Evolutionary conservation across 2,329 filamentous ascomycete genomes (phyloP).

Genomic region (Alternaria sp.): DNA sequence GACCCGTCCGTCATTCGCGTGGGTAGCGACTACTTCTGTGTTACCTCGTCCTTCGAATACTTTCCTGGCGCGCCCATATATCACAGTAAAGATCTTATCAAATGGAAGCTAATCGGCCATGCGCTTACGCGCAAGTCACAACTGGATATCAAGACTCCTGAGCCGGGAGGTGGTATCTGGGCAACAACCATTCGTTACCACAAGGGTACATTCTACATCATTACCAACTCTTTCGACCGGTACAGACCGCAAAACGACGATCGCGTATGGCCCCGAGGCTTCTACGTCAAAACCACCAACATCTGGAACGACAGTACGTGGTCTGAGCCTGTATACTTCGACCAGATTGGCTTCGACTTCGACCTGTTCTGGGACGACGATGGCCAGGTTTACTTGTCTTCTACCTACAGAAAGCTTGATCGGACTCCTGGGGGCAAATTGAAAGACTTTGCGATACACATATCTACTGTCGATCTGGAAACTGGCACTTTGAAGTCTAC

Average conservation of each 20-base stretch:
- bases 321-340: slow-evolving; percentile 34
- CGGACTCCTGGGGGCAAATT: slow-evolving; percentile 21
- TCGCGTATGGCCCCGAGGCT: slow-evolving; percentile 55
- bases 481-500: slow-evolving; percentile 31
- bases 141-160: slow-evolving; percentile 39
- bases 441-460: slow-evolving; percentile 39
- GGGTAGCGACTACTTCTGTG: slow-evolving; percentile 52
- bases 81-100: slow-evolving; percentile 57
- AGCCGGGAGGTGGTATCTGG: slow-evolving; percentile 31
- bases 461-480: slow-evolving; percentile 39
- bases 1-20: slow-evolving; percentile 58
- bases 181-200: slow-evolving; percentile 31
- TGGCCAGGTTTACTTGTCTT: slow-evolving; percentile 55
- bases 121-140: slow-evolving; percentile 47
- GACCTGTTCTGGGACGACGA: slow-evolving; percentile 61
- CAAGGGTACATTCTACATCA: slow-evolving; percentile 24
- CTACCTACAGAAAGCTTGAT: slow-evolving; percentile 23
- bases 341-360: slow-evolving; percentile 32
- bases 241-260: slow-evolving; percentile 36
- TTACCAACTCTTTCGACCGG: slow-evolving; percentile 33
- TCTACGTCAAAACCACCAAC: slow-evolving; percentile 49
- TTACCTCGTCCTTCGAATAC: slow-evolving; percentile 60
- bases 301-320: slow-evolving; percentile 24
- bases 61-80: slow-evolving; percentile 62
- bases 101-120: slow-evolving; percentile 57